Evolutionary conservation across 306 rosid species (phyloP).

Genomic region (Alnus glutinosa): DNA sequence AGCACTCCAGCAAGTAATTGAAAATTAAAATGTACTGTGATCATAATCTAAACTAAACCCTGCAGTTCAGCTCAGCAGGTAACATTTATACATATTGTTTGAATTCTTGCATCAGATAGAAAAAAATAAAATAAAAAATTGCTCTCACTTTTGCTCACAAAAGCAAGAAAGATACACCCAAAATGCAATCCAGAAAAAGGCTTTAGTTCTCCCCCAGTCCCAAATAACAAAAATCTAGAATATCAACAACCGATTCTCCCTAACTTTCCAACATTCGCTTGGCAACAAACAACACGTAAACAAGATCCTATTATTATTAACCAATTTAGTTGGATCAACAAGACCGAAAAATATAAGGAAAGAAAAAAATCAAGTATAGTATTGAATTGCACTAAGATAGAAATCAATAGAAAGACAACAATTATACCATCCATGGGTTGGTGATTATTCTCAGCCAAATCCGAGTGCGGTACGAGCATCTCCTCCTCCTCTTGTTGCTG

Average conservation of each 20-base stretch:
- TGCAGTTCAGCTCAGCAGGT: not conserved
- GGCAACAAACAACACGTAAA: conserved; percentile 29
- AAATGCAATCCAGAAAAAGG: not conserved
- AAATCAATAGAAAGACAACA: not conserved
- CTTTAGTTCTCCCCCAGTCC: not conserved
- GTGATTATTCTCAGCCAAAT: conserved; percentile 77
- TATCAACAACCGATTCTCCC: conserved; percentile 8
- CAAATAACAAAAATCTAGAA: conserved; percentile 24
- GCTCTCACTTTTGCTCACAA: not conserved
- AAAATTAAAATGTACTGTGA: conserved; percentile 1
- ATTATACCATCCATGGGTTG: conserved; percentile 79
- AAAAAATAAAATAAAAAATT: not conserved
- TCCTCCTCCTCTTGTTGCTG: conserved; percentile 94
- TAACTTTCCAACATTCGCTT: not conserved
- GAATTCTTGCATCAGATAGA: not conserved
- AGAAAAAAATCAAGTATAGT: not conserved
- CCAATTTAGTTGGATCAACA: conserved; percentile 9
- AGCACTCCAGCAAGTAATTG: conserved; percentile 17
- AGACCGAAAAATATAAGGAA: not conserved
- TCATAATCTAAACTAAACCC: conserved; percentile 18
- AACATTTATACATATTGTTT: not conserved
- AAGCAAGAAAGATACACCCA: not conserved
- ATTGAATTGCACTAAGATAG: not conserved
- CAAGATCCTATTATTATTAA: conserved; percentile 15
- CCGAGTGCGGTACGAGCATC: conserved; percentile 84